Conservation (phyloP, 2,329 filamentous ascomycete genomes). For the Alternaria incomplexa region DNA sequence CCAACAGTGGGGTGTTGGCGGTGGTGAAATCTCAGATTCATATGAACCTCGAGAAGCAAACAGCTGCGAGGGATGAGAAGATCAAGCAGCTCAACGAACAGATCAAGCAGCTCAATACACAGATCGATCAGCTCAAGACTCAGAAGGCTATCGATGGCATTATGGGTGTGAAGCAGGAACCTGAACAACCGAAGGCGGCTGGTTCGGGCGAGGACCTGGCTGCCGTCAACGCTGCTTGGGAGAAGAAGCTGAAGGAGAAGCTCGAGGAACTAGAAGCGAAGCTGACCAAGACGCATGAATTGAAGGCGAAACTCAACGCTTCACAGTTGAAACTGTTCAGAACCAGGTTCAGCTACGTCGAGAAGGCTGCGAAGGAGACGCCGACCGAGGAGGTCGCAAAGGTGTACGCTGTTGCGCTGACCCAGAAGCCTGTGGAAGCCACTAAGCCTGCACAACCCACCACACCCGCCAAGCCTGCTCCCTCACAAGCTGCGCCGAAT, state of each 20-base stretch:
- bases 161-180: slow-evolving; percentile 18
- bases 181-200: slow-evolving; percentile 13
- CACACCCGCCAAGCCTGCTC: slow-evolving; percentile 20
- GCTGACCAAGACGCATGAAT: slow-evolving; percentile 65
- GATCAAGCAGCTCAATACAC: slow-evolving; percentile 16
- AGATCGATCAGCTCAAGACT: slow-evolving; percentile 16
- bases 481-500: slow-evolving; percentile 6
- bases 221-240: slow-evolving; percentile 43
- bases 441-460: slow-evolving; percentile 25
- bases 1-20: slow-evolving; percentile 6
- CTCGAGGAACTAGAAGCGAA: slow-evolving; percentile 54
- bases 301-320: slow-evolving; percentile 75
- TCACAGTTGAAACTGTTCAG: slow-evolving; percentile 63
- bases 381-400: slow-evolving; percentile 82
- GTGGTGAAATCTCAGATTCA: slow-evolving; percentile 16
- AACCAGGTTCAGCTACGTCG: slow-evolving; percentile 78
- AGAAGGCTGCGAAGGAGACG: slow-evolving; percentile 82
- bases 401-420: slow-evolving; percentile 85
- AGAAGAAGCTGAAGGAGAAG: slow-evolving; percentile 45
- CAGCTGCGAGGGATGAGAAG: not conserved
- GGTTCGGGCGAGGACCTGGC: slow-evolving; percentile 24
- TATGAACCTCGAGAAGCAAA: slow-evolving; percentile 10
- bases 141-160: slow-evolving; percentile 14
- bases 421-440: slow-evolving; percentile 53
- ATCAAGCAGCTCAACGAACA: slow-evolving; percentile 12